Evolutionary conservation across 768 basidiomycete species (phyloP), one percentile per base, ranked within the genome.

Genomic region (Lentinula aciculospora): DNA sequence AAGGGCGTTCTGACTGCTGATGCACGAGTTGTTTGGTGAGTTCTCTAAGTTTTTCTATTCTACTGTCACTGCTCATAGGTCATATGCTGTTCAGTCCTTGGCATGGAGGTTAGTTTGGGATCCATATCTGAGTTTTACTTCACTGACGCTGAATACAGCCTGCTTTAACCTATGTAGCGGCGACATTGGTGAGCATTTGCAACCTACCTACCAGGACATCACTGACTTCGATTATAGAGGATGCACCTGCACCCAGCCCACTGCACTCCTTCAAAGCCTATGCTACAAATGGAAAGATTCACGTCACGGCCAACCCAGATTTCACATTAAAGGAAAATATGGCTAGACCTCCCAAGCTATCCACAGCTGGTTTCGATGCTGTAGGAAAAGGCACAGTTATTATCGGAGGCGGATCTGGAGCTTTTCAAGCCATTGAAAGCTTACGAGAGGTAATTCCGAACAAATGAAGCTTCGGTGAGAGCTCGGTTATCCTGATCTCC

Each of bases 131-230:
- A 8, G 13, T 34, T 34, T 5, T 34, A 34, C 32, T 13, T 44
- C 2, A 2, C 42, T 23, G 42, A 44, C n/a, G 8, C 12, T 8
- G 1, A 44, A 44, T 19, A 44, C 62, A 90, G 92, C 92, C 31
- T 94, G 93, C 71, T 96, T 94, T 78, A 90, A 89, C 64, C 80
- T 91, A 50, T 86, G 84, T 71, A 89, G 83, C 28, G 90, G 90
- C 12, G 91, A 93, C 64, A 92, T 91, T 36, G 86, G 86, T 87
- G 62, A 32, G 76, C 60, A 4, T 17, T 47, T 46, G 37, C 34
- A 27, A 21, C 13, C 19, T 31, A 27, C 7, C 9, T 15, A 47
- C 39, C 4, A 10, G 21, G 25, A 23, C 12, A 15, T 21, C 10
- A 37, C 21, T 59, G 36, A 53, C 23, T 23, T 9, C 15, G 19